Evolutionary conservation across 2,329 filamentous ascomycete species (phyloP), one percentile per base, ranked within the genome.

Genomic region (Bipolaris oryzae): DNA sequence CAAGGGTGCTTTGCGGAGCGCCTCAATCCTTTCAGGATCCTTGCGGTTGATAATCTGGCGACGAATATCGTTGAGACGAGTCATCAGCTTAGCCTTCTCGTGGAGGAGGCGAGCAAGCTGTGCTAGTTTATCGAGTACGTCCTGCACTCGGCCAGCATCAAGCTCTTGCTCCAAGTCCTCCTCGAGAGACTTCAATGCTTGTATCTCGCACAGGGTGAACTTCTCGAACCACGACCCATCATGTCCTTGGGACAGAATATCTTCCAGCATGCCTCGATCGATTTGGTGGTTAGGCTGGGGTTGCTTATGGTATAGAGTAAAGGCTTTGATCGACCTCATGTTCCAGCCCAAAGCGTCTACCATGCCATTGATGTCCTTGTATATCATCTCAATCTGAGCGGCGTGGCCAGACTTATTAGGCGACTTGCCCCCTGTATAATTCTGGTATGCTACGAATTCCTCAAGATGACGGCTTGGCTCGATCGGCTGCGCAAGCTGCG

Each of bases 341-440:
- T 98, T 98, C 47, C 97, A 84, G 9, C 94, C 94, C 38, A 98
- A 80, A 0, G 91, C 94, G 68, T 97, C 92, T 41, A 99, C 88
- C 95, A 98, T 99, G 11, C 90, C 90, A 74, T 95, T 94, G 72
- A 94, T 90, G 68, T 94, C 91, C 42, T 89, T 85, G 73, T 91
- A 95, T 49, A 83, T 70, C 49, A 77, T 77, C 66, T 84, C 80
- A 53, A 84, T 80, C 64, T 82, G 76, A 23, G 77, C 80, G 25
- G 78, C 74, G 42, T 75, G 68, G 7, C 80, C 81, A 31, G 73
- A 67, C 58, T 78, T 81, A 21, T 66, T 73, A 6, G 71, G 65
- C 3, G 70, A 70, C 25, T 61, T 58, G 34, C 76, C 76, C 5
- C 66, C 77, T 10, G 64, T 62, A 54, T 81, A 82, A 45, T 82